Percentiles rank a stretch among this genome's conserved stretches.
These are phyloP conservation scores for Neckera pumila DNA, from an alignment of 225 moss, liverwort and hornwort genomes.

Conservation along the genomic window DNA sequence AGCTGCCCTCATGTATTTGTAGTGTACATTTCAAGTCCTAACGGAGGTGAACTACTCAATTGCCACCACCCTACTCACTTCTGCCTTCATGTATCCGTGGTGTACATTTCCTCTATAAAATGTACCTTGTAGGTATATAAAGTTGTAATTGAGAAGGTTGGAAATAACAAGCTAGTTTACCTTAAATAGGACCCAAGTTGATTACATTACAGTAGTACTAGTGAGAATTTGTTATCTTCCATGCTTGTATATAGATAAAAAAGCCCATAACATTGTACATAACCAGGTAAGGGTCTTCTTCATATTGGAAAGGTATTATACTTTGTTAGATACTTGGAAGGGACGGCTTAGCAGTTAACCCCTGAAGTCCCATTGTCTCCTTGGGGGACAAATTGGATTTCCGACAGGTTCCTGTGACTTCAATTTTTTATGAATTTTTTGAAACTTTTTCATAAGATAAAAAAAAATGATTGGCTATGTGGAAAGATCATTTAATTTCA, in stretches of 20 bases:
- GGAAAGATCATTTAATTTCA: too few species aligned
- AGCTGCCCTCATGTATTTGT: rapidly evolving
- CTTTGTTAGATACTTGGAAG: too few species aligned
- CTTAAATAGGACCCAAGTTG: rapidly evolving
- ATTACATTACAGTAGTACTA: neutral
- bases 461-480: too few species aligned
- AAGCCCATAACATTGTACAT: neutral
- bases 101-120: neutral
- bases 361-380: too few species aligned
- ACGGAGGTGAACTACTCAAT: rapidly evolving
- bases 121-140: rapidly evolving
- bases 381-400: too few species aligned
- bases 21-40: neutral
- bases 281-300: too few species aligned
- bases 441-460: too few species aligned
- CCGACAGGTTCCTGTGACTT: too few species aligned
- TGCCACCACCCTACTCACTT: neutral
- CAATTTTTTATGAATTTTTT: too few species aligned
- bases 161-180: neutral
- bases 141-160: neutral
- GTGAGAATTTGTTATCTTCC: rapidly evolving
- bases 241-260: neutral
- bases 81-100: rapidly evolving
- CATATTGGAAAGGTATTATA: too few species aligned
- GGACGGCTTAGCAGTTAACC: too few species aligned